Evolutionary conservation across 768 basidiomycete species (phyloP).

Genomic region (Phylloporus sp.): DNA sequence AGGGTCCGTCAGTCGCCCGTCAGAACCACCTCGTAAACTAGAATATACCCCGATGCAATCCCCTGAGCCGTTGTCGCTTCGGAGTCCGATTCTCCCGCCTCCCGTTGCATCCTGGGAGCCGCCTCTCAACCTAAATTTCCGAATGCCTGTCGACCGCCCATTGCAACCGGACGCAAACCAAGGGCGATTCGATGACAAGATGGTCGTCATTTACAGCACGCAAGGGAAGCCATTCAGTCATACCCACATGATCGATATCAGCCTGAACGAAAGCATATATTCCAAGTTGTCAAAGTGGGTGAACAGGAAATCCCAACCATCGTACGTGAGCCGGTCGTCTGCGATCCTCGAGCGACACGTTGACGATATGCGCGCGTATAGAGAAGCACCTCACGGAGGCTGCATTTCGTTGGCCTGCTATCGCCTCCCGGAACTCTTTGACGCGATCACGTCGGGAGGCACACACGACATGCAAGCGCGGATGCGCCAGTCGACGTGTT

Average conservation of each 20-base stretch:
- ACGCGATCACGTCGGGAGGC: conserved; percentile 13
- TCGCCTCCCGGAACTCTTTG: conserved; percentile 24
- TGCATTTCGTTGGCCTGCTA: conserved; percentile 48
- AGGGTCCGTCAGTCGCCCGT: neutral
- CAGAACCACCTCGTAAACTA: neutral
- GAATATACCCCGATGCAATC: neutral
- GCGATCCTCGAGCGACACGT: neutral
- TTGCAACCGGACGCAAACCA: neutral
- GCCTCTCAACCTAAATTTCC: conserved; percentile 17
- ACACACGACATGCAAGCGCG: conserved; percentile 16
- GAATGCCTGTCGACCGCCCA: neutral
- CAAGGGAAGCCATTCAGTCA: conserved; percentile 19
- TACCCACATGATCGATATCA: conserved; percentile 24
- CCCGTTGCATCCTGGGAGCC: conserved; percentile 10
- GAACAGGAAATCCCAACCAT: conserved; percentile 22
- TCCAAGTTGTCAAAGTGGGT: conserved; percentile 35
- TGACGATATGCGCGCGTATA: conserved; percentile 13
- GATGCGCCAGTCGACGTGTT: conserved; percentile 28
- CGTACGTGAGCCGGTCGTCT: conserved; percentile 29
- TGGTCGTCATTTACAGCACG: conserved; percentile 14
- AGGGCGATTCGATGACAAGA: conserved; percentile 15
- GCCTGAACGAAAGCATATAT: conserved; percentile 27
- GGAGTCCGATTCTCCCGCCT: conserved; percentile 10
- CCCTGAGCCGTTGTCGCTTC: neutral
- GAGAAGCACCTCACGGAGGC: conserved; percentile 32